Percentiles rank a stretch among this genome's conserved stretches.
These are phyloP conservation scores for Yamadazyma songkhlaensis DNA, from an alignment of 1,139 yeast species.

Conservation along the genomic window DNA sequence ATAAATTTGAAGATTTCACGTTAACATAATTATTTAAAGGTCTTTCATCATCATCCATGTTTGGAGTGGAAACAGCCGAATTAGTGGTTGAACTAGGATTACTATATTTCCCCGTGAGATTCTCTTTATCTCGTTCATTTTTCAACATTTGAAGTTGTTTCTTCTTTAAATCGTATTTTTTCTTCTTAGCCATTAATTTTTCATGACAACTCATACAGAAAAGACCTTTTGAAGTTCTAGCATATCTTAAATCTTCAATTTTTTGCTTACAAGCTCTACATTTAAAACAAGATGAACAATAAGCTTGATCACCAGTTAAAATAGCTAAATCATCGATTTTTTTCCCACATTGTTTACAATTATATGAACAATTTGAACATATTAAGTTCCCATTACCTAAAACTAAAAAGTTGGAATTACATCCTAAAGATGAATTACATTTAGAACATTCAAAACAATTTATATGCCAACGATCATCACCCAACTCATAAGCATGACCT, in stretches of 20 bases:
- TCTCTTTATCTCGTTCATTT: conserved; percentile 6
- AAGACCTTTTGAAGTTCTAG: conserved; percentile 89
- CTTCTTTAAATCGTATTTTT: conserved; percentile 47
- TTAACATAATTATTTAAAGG: conserved; percentile 10
- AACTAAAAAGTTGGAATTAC: conserved; percentile 85
- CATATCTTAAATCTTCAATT: conserved; percentile 88
- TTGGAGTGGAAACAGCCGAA: conserved; percentile 2
- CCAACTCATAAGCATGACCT: conserved; percentile 81
- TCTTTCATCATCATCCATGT: conserved; percentile 10
- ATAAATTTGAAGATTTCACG: conserved; percentile 1
- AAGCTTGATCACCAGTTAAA: conserved; percentile 91
- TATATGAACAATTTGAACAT: conserved; percentile 87
- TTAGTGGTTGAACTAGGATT: neutral
- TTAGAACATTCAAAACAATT: conserved; percentile 88
- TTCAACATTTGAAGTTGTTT: conserved; percentile 22
- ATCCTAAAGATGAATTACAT: conserved; percentile 74
- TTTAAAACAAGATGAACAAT: conserved; percentile 86
- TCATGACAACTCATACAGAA: conserved; percentile 95
- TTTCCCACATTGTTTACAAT: conserved; percentile 82
- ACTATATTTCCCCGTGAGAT: neutral
- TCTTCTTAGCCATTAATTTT: conserved; percentile 69
- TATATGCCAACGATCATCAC: conserved; percentile 95
- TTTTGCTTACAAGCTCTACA: conserved; percentile 87
- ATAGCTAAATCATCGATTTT: conserved; percentile 96
- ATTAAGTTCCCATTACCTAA: conserved; percentile 90